These are phyloP conservation scores for Rhodotorula sp. DNA, from an alignment of 1,284 basidiomycete genomes.

Conservation along the genomic window DNA sequence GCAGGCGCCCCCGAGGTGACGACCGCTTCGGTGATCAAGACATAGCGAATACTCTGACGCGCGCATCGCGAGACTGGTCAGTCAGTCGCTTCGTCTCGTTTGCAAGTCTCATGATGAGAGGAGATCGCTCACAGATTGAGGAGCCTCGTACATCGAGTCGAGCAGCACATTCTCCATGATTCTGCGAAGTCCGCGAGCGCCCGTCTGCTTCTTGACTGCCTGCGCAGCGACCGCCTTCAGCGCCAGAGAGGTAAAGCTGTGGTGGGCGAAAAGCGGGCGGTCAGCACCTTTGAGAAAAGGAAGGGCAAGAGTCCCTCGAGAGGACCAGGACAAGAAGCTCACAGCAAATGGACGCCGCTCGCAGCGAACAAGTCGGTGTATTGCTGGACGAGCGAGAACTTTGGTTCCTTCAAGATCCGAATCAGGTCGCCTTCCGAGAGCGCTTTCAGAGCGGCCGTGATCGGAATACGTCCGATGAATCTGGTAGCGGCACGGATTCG, in stretches of 20 bases:
- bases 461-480: slow-evolving; percentile 85
- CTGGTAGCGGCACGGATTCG: slow-evolving; percentile 4
- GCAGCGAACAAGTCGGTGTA: slow-evolving; percentile 70
- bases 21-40: slow-evolving; percentile 54
- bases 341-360: slow-evolving; percentile 43
- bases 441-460: slow-evolving; percentile 75
- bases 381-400: slow-evolving; percentile 84
- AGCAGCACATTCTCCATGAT: slow-evolving; percentile 79
- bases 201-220: slow-evolving; percentile 76
- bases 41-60: slow-evolving; percentile 49
- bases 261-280: not conserved
- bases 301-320: too few species aligned
- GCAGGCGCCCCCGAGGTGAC: not conserved
- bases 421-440: slow-evolving; percentile 72
- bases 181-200: slow-evolving; percentile 80
- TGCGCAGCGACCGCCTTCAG: slow-evolving; percentile 67
- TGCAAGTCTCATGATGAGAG: not conserved
- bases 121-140: slow-evolving; percentile 57
- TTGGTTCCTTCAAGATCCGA: slow-evolving; percentile 86
- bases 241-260: slow-evolving; percentile 49
- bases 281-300: not conserved
- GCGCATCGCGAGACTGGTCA: not conserved
- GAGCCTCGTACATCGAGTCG: slow-evolving; percentile 81
- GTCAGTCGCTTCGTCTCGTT: not conserved
- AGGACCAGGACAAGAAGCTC: not conserved